A percentile compares a stretch with the other conserved stretches of the same genome.
Conservation (phyloP, 2,329 filamentous ascomycete genomes). For the Diaporthe batatas region DNA sequence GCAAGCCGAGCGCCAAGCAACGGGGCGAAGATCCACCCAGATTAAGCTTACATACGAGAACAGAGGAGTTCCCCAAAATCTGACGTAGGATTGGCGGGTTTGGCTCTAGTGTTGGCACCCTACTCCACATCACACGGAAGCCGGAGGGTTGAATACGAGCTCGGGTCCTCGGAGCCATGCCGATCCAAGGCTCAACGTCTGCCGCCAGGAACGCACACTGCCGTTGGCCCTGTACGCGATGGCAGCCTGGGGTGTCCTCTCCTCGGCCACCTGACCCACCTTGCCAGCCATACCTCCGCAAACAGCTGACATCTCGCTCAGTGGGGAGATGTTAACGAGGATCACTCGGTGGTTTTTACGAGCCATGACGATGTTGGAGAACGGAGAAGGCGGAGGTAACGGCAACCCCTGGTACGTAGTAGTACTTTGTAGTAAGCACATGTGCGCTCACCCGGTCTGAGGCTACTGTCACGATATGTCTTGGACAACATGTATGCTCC, state of each 20-base stretch:
- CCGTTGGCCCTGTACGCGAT: constrained; percentile 23
- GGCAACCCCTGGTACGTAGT: constrained; percentile 11
- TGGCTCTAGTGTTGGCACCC: constrained; percentile 35
- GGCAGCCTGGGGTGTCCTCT: constrained; percentile 35
- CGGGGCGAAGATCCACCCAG: constrained; percentile 24
- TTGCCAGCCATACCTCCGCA: not conserved
- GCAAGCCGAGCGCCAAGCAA: constrained; percentile 32
- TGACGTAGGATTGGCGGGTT: constrained; percentile 34
- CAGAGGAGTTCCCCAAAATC: constrained; percentile 26
- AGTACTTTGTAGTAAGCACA: not conserved
- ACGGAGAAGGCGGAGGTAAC: constrained; percentile 12
- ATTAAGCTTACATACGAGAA: constrained; percentile 39
- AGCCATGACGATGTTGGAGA: constrained; percentile 34
- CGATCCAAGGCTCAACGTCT: constrained; percentile 35
- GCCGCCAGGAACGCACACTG: constrained; percentile 23
- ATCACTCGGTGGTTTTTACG: constrained; percentile 16
- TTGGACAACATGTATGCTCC: not conserved
- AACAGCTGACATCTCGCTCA: constrained; percentile 32
- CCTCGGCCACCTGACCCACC: constrained; percentile 28
- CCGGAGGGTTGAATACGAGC: constrained; percentile 34
- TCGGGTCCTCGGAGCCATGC: constrained; percentile 31
- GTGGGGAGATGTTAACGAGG: constrained; percentile 19
- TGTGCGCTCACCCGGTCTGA: constrained; percentile 1
- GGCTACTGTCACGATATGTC: constrained; percentile 19
- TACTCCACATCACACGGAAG: constrained; percentile 37